A percentile compares a stretch with the other conserved stretches of the same genome.
phyloP scores from a whole-genome alignment of 1,139 yeast genomes.

The Yamadazyma songkhlaensis region DNA sequence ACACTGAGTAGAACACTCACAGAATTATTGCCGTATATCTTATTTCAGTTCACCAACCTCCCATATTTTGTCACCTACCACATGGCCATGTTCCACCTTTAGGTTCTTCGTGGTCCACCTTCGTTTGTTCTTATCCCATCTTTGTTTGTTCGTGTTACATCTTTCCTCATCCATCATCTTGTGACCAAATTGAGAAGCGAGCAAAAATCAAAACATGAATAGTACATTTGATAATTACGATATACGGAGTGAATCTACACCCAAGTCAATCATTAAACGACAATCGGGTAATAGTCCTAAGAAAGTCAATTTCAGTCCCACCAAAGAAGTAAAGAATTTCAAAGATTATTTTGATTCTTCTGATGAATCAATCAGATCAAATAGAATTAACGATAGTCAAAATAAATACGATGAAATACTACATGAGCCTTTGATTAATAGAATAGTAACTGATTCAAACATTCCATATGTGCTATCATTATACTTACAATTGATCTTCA shows the following conservation, averaged over 20 bases:
- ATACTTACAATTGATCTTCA: conserved; percentile 68
- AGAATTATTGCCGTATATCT: too few relatives aligned
- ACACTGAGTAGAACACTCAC: too few relatives aligned
- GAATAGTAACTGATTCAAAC: conserved; percentile 42
- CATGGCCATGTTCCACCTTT: too few relatives aligned
- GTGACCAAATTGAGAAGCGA: background rate
- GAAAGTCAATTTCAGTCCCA: conserved; percentile 41
- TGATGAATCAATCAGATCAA: conserved; percentile 9
- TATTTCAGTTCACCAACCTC: too few relatives aligned
- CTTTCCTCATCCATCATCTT: too few relatives aligned
- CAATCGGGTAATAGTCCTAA: conserved; percentile 3
- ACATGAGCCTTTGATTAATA: conserved; percentile 2
- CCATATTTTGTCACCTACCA: too few relatives aligned
- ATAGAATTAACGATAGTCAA: background rate
- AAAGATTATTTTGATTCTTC: conserved; percentile 19
- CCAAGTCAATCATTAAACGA: conserved; percentile 15
- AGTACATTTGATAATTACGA: conserved; percentile 5
- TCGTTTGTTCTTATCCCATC: too few relatives aligned
- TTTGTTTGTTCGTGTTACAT: too few relatives aligned
- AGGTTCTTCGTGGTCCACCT: too few relatives aligned
- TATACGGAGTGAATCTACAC: conserved; percentile 15
- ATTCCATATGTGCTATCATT: conserved; percentile 67
- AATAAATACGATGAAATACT: conserved; percentile 1
- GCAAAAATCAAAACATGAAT: conserved; percentile 3
- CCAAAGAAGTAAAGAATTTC: conserved; percentile 22